Evolutionary conservation across 2,329 filamentous ascomycete genomes (phyloP).

Genomic region (Fusarium albidum): DNA sequence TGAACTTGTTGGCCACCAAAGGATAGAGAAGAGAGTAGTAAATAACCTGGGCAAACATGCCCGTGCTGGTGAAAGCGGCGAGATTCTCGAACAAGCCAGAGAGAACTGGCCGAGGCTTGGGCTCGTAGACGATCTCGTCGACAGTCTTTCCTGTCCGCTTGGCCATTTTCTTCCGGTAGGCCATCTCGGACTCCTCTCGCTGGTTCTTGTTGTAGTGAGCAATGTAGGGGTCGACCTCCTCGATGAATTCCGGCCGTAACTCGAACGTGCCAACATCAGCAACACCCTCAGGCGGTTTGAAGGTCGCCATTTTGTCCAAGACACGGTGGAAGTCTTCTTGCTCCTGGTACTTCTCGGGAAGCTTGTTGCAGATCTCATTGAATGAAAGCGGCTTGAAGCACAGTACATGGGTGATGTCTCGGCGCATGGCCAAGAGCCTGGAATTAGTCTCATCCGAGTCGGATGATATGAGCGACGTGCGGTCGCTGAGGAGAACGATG

Average conservation of each 20-base stretch:
- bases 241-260: constrained; percentile 83
- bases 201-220: constrained; percentile 98
- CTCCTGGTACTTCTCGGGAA: constrained; percentile 90
- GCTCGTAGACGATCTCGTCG: constrained; percentile 91
- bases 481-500: constrained; percentile 89
- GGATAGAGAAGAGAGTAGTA: constrained; percentile 89
- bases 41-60: constrained; percentile 88
- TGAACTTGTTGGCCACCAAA: constrained; percentile 71
- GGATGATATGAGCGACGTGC: constrained; percentile 77
- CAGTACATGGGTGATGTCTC: constrained; percentile 91
- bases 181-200: constrained; percentile 90
- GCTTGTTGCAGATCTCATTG: constrained; percentile 85
- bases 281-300: constrained; percentile 88
- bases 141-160: constrained; percentile 83
- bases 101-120: constrained; percentile 77
- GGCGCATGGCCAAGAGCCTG: constrained; percentile 76
- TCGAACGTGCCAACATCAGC: constrained; percentile 95
- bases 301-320: constrained; percentile 86
- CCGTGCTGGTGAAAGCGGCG: constrained; percentile 80
- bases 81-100: constrained; percentile 81
- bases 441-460: constrained; percentile 72
- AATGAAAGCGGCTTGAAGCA: constrained; percentile 97
- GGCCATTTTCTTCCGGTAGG: constrained; percentile 86
- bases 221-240: constrained; percentile 93
- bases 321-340: constrained; percentile 87